Conservation (phyloP, 2,329 filamentous ascomycete genomes). For the Diaporthe ampelina region DNA sequence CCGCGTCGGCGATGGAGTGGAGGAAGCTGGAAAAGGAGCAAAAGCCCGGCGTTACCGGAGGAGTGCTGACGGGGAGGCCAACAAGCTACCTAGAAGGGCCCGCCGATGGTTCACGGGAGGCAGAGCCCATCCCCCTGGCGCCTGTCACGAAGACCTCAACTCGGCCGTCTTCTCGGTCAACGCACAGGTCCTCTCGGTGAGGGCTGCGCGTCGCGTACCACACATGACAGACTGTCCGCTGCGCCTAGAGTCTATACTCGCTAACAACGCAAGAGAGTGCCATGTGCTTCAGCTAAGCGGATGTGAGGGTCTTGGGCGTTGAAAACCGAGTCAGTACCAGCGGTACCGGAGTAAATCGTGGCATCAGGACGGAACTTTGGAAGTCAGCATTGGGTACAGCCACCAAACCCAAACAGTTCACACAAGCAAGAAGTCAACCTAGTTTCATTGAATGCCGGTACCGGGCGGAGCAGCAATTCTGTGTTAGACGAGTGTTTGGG, state of each 20-base stretch:
- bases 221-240: no score
- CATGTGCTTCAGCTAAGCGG: no score
- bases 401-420: no score
- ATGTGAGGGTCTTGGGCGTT: no score
- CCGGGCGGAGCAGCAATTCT: background rate
- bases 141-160: background rate
- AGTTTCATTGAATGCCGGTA: background rate
- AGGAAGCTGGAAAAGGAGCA: slow-evolving; percentile 12
- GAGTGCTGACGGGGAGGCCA: background rate
- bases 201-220: no score
- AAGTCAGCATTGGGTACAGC: background rate
- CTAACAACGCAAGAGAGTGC: background rate
- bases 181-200: background rate
- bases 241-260: no score
- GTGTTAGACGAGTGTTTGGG: no score
- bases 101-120: background rate
- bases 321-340: background rate
- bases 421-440: background rate
- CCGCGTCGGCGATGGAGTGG: background rate
- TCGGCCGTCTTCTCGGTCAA: background rate
- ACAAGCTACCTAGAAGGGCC: background rate
- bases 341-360: background rate
- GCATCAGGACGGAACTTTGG: background rate
- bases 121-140: background rate
- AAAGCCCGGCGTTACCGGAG: background rate